Evolutionary conservation across 2,329 filamentous ascomycete species (phyloP), one percentile per base, ranked within the genome.

Genomic region (Albophoma yamanashiensis): DNA sequence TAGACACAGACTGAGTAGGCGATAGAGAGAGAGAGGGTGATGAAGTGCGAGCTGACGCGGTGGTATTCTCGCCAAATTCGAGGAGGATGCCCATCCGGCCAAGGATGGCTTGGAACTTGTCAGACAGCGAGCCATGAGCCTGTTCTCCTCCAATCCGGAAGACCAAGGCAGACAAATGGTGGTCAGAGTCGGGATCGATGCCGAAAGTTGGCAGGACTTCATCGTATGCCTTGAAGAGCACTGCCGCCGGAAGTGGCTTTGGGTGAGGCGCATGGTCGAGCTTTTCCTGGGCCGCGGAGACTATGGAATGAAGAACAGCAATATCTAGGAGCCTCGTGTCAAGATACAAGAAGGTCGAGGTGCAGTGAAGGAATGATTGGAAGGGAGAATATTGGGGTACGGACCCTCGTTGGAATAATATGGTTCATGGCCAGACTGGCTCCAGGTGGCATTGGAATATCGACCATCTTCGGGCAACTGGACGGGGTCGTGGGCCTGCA

Each of bases 181-280:
- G 85, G 67, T 92, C 89, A 65, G 88, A 80, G 67, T 89, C 86
- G n/a, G 85, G 81, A 61, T 90, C 82, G 64, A 91, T 77, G 59
- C 85, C 88, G 76, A 89, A 78, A 64, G 85, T 78, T 6, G 83
- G 83, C n/a, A 96, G 82, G 50, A 92, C 80, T 60, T 84, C 79
- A 69, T 94, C 88, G 70, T 95, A 95, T 38, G 91, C 90, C 58
- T 82, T 81, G 74, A 95, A 95, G 22, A 96, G 81, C 12, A 91
- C 90, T 68, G 86, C 86, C 61, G 88, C 91, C 4, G 89, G 87
- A 27, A 89, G 79, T 59, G 83, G 81, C 66, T 88, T 83, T 56
- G 81, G 80, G 60, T 86, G 82, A 1, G 84, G 78, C 2, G 84
- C 75, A 14, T 73, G 74, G 55, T 82, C 76, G 58, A 85, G 79